phyloP scores from a whole-genome alignment of 371 early-diverging fungal species.

The Neoconidiobolus thromboides region DNA sequence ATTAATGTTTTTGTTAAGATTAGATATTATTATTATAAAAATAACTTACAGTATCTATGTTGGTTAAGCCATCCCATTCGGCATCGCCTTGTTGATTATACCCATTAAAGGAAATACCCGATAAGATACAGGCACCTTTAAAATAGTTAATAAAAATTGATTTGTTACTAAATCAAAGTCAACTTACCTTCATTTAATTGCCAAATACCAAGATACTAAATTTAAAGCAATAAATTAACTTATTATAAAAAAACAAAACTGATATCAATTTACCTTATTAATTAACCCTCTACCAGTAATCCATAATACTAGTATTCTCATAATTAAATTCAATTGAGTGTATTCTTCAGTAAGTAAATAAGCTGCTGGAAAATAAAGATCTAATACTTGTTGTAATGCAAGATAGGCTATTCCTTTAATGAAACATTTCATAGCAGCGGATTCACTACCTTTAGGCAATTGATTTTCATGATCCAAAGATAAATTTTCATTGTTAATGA shows the following conservation, averaged over 20 bases:
- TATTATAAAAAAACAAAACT: neutral
- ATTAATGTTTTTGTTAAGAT: neutral
- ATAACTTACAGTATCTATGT: slow-evolving; percentile 22
- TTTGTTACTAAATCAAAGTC: neutral
- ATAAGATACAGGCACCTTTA: slow-evolving; percentile 27
- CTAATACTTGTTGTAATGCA: slow-evolving; percentile 25
- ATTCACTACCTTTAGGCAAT: slow-evolving; percentile 17
- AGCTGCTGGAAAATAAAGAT: slow-evolving; percentile 21
- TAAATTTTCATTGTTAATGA: neutral
- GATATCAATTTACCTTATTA: slow-evolving; percentile 20
- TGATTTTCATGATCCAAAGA: neutral
- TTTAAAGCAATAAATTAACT: neutral
- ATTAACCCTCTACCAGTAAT: slow-evolving; percentile 31
- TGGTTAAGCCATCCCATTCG: slow-evolving; percentile 34
- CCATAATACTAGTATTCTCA: slow-evolving; percentile 22
- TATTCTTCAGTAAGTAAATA: slow-evolving; percentile 30
- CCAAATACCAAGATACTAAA: slow-evolving; percentile 49
- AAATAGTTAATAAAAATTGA: neutral
- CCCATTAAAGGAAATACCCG: slow-evolving; percentile 45
- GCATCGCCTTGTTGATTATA: slow-evolving; percentile 22
- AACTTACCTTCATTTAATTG: slow-evolving; percentile 26
- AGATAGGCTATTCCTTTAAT: slow-evolving; percentile 26
- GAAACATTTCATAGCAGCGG: slow-evolving; percentile 23
- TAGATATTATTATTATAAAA: slow-evolving; percentile 1
- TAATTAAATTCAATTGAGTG: slow-evolving; percentile 15